Evolutionary conservation across 148 eudicot species (phyloP).

Genomic region (Nyssa sinensis): DNA sequence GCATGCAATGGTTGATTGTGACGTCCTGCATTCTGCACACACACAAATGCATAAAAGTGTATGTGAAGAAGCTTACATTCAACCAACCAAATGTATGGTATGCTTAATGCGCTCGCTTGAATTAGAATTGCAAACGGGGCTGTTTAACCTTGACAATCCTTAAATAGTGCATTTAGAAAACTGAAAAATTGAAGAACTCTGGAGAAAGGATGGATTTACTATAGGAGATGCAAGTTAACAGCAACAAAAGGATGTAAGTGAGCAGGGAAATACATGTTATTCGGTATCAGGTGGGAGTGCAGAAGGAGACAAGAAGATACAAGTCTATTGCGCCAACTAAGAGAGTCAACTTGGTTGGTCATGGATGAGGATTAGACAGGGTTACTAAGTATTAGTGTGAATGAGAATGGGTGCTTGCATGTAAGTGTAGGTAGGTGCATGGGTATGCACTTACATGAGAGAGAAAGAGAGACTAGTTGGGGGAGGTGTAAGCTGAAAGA

Average conservation of each 20-base stretch:
- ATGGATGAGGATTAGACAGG: background rate
- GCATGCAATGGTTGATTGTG: background rate
- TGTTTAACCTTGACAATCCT: too few species aligned
- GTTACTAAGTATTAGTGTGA: background rate
- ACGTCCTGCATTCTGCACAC: background rate
- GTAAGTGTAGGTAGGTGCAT: background rate
- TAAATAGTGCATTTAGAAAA: background rate
- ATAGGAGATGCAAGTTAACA: background rate
- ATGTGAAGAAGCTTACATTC: background rate
- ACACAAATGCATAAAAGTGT: background rate
- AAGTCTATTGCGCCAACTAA: background rate
- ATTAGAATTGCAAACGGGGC: too few species aligned
- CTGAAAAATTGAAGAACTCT: background rate
- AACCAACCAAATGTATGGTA: background rate
- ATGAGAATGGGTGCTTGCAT: background rate
- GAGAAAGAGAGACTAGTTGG: background rate
- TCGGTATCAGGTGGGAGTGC: background rate
- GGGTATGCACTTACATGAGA: background rate
- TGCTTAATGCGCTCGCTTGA: background rate
- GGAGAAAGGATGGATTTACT: background rate
- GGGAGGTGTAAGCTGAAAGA: background rate
- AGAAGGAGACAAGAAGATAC: background rate
- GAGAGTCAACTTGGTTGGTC: background rate
- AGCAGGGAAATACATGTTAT: background rate
- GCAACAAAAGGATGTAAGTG: background rate